Evolutionary conservation across 1,284 basidiomycete genomes (phyloP), one percentile per base, ranked within the genome.

Genomic region (Kwoniella shivajii): DNA sequence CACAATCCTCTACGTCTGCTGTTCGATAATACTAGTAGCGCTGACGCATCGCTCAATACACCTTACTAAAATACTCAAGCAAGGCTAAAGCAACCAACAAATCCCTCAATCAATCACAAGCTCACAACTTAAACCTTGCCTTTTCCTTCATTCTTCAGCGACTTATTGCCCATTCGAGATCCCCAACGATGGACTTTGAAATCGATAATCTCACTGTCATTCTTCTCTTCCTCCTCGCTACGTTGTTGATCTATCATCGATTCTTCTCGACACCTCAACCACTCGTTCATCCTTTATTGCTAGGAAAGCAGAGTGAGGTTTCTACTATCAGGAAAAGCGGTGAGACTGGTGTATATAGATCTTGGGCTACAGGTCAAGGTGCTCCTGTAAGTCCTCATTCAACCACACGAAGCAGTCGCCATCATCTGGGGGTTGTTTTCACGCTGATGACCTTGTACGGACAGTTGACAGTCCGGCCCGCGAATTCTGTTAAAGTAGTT

Each of bases 291-390:
- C 74, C 77, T 29, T 62, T 79, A 11, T 57, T 78, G n/a, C 67
- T 79, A 4, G 74, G 76, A 1, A 71, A 74, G 48, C 78, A 79
- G 67, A 66, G 71, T 29, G 76, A 76, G 26, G 65, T 75, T 1
- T 66, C 66, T 1, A 36, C 51, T 5, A 71, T 76, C 6, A 60
- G 78, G 55, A 68, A 73, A 57, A 55, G 67, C 20, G 71, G 71
- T 4, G 68, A 76, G 60, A 72, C 69, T 16, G 74, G 69, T 11
- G 50, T 76, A 14, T 79, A 79, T 58, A 58, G 78, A 41, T 64
- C 61, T 16, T 79, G 73, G 65, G 78, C 75, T 4, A 78, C 77
- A 4, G 76, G 78, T 1, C 75, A 77, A 50, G 76, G 74, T 6
- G 65, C 75, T 11, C 76, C 76, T 20, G 77, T 78, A 45, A 58